Base-by-base conservation (phyloP, 805 yeast species). In the Schizosaccharomyces pombe region DNA sequence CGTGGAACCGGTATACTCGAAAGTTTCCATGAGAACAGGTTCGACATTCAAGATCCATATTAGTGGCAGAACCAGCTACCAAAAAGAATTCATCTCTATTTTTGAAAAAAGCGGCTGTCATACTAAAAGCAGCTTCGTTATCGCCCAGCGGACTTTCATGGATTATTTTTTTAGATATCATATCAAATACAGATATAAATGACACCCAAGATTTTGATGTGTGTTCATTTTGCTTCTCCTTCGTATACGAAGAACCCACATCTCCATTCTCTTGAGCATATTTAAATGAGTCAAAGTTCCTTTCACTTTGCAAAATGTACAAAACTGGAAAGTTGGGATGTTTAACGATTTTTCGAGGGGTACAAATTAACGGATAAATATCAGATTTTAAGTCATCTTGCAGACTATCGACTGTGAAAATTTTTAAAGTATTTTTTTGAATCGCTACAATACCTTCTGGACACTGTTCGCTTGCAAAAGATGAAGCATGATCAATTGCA, bases 391-490 rank as follows among this genome's bases (percentile, higher is more conserved):
- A 19, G 77, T 80, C 34, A 31, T 83, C 81, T 1, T 24, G 31
- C 32, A 16, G 16, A 19, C 14, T 24, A 12, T 60, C 19, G 47
- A 59, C 60, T 72, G 53, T 49, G 30, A 49, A 49, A 30, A 30
- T 49, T 49, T 32, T 65, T 56, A 85, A 66, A 22, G 67, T 71
- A 47, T 69, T 70, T 1, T 73, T 75, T 39, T 69, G 68, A 16
- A 82, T 69, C 0, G 83, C 86, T 29, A 85, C 77, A 2, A 80
- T 67, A 1, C 89, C 89, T 53, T 72, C 70, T 1, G 69, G 67
- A 55, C 75, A 69, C 57, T 82, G 91, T 56, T 76, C 83, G 47
- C 84, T 78, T 22, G 68, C 67, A 61, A 85, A 78, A 0, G 77
- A 67, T 8, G 76, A 66, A 0, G 79, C 81, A 34, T 65, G 64